Percentiles rank a stretch among this genome's conserved stretches.
phyloP scores from a whole-genome alignment of 2,329 filamentous ascomycete genomes.

The Pestalotiopsis sp. region DNA sequence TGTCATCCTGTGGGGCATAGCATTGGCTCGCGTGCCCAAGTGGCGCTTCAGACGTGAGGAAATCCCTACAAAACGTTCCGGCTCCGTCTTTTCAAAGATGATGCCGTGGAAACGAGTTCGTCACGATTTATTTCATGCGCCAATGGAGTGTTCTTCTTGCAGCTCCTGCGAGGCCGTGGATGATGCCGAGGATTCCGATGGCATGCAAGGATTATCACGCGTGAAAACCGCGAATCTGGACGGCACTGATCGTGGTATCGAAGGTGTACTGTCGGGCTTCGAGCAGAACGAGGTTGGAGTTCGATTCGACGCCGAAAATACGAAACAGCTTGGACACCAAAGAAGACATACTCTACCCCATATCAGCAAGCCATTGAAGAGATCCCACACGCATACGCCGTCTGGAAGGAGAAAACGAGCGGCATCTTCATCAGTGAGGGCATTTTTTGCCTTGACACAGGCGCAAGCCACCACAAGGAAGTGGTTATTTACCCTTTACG shows the following conservation, averaged over 20 bases:
- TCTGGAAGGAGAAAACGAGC: constrained; percentile 67
- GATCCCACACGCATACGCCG: constrained; percentile 53
- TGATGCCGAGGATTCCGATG: constrained; percentile 28
- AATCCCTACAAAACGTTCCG: constrained; percentile 33
- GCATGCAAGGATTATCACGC: constrained; percentile 16
- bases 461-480: constrained; percentile 75
- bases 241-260: constrained; percentile 12
- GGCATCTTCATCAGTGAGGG: constrained; percentile 63
- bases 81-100: constrained; percentile 37
- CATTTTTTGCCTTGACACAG: constrained; percentile 79
- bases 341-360: constrained; percentile 56
- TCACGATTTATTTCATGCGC: constrained; percentile 32
- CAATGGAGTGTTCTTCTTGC: constrained; percentile 30
- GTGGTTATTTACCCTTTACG: constrained; percentile 79
- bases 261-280: neutral
- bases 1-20: constrained; percentile 80
- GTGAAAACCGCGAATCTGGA: constrained; percentile 21
- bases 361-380: constrained; percentile 31
- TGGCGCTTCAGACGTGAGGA: constrained; percentile 77
- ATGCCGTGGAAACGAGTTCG: constrained; percentile 50
- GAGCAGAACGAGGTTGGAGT: constrained; percentile 8
- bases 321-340: constrained; percentile 15
- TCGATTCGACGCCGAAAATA: constrained; percentile 13
- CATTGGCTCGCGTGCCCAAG: constrained; percentile 82
- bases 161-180: constrained; percentile 33